Evolutionary conservation across 495 filamentous ascomycete genomes (phyloP).

Genomic region (Peziza echinospora): DNA sequence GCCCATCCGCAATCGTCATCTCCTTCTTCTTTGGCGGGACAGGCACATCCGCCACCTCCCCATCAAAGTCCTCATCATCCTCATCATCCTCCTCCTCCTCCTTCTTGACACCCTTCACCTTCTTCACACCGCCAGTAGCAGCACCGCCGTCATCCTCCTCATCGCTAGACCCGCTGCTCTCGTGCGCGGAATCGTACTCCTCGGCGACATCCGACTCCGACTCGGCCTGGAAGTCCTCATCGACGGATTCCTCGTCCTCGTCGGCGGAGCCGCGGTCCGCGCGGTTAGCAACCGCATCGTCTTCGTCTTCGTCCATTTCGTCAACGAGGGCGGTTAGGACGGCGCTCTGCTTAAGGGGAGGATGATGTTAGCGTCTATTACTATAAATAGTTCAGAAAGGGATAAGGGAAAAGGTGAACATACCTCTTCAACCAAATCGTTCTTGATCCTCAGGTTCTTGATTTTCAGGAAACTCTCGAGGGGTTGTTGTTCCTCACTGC

Average conservation of each 20-base stretch:
- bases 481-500: constrained; percentile 75
- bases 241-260: constrained; percentile 71
- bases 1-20: constrained; percentile 30
- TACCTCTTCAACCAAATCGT: constrained; percentile 66
- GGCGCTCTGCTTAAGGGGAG: constrained; percentile 3
- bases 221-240: constrained; percentile 87
- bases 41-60: constrained; percentile 8
- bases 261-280: constrained; percentile 78
- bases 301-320: constrained; percentile 55
- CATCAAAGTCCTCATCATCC: constrained; percentile 15
- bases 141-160: constrained; percentile 31
- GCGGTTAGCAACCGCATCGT: constrained; percentile 45
- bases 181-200: constrained; percentile 79
- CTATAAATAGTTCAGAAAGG: background rate
- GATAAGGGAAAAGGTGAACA: constrained; percentile 6
- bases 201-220: constrained; percentile 89
- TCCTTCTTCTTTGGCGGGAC: background rate
- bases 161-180: constrained; percentile 45
- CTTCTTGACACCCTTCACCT: too few relatives aligned
- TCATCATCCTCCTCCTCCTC: constrained; percentile 57
- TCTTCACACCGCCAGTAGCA: too few relatives aligned
- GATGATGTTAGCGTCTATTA: constrained; percentile 2
- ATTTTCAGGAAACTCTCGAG: constrained; percentile 89
- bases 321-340: constrained; percentile 22
- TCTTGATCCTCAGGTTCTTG: constrained; percentile 86